Evolutionary conservation across 1,139 yeast genomes (phyloP).

Genomic region (Taphrina flavorubra): DNA sequence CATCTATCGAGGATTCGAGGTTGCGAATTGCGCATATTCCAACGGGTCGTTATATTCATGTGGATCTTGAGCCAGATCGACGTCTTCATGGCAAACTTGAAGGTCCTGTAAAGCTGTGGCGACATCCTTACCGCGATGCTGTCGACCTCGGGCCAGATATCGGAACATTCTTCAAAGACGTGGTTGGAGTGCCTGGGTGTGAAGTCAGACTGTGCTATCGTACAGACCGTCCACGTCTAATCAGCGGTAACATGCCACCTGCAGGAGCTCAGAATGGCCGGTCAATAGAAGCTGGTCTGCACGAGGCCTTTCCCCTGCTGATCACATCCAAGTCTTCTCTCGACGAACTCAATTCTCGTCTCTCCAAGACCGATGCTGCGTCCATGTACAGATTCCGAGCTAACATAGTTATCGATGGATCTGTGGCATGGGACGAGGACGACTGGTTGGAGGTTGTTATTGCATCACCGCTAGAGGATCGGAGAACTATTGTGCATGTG

Average conservation of each 20-base stretch:
- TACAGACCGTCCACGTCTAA: background rate
- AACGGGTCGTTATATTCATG: background rate
- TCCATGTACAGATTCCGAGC: constrained; percentile 7
- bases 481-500: background rate
- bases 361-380: background rate
- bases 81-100: background rate
- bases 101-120: constrained; percentile 5
- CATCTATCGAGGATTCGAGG: constrained; percentile 5
- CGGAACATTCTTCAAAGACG: constrained; percentile 13
- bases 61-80: constrained; percentile 19
- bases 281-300: constrained; percentile 14
- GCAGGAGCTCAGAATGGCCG: constrained; percentile 10
- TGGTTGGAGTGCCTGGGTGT: constrained; percentile 12
- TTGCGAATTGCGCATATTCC: constrained; percentile 13
- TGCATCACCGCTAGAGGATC: background rate
- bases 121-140: constrained; percentile 4
- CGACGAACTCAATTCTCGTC: constrained; percentile 9
- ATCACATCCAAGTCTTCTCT: constrained; percentile 12
- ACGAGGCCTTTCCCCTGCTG: constrained; percentile 21
- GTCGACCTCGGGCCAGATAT: constrained; percentile 16
- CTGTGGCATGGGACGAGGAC: constrained; percentile 20
- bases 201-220: constrained; percentile 24
- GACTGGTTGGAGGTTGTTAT: constrained; percentile 2
- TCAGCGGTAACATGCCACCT: constrained; percentile 23
- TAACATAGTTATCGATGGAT: constrained; percentile 15